Percentiles rank a stretch among this genome's conserved stretches.
Evolutionary conservation across 2,329 filamentous ascomycete species (phyloP).

Genomic region (Aureobasidium namibiae): DNA sequence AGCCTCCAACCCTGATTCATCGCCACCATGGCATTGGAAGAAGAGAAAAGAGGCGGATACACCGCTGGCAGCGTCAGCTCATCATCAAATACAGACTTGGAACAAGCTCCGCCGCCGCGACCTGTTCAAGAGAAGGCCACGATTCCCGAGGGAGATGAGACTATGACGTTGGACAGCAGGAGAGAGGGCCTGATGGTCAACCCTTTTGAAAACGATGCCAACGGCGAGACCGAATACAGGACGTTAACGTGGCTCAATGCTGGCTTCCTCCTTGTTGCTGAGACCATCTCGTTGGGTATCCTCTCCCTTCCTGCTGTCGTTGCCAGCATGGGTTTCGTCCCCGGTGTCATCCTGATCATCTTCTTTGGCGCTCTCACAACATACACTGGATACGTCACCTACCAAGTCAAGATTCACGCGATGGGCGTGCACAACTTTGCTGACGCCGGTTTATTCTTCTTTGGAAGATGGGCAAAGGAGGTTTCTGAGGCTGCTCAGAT

Average conservation of each 20-base stretch:
- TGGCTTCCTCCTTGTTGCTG: constrained; percentile 45
- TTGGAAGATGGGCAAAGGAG: constrained; percentile 53
- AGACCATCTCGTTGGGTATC: constrained; percentile 50
- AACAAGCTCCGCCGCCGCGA: neutral
- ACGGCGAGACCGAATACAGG: constrained; percentile 29
- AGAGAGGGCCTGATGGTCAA: constrained; percentile 12
- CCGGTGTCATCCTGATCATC: constrained; percentile 39
- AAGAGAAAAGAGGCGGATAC: constrained; percentile 1
- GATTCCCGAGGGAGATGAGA: constrained; percentile 7
- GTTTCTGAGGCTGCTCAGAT: constrained; percentile 54
- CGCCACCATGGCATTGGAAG: constrained; percentile 3
- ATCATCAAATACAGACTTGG: constrained; percentile 5
- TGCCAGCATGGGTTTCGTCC: constrained; percentile 38
- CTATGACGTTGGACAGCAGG: constrained; percentile 1
- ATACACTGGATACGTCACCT: constrained; percentile 54
- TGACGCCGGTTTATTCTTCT: constrained; percentile 56
- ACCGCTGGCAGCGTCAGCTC: constrained; percentile 6
- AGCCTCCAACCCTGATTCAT: neutral
- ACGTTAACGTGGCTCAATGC: constrained; percentile 15
- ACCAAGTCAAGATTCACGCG: constrained; percentile 49
- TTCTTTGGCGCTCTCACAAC: constrained; percentile 47
- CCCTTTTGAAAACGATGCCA: constrained; percentile 15
- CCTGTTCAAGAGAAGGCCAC: neutral
- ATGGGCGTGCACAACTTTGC: constrained; percentile 58
- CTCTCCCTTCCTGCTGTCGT: constrained; percentile 47